These are phyloP conservation scores for Citrus reticulata DNA, from an alignment of 345 rosid genomes.

Conservation along the genomic window DNA sequence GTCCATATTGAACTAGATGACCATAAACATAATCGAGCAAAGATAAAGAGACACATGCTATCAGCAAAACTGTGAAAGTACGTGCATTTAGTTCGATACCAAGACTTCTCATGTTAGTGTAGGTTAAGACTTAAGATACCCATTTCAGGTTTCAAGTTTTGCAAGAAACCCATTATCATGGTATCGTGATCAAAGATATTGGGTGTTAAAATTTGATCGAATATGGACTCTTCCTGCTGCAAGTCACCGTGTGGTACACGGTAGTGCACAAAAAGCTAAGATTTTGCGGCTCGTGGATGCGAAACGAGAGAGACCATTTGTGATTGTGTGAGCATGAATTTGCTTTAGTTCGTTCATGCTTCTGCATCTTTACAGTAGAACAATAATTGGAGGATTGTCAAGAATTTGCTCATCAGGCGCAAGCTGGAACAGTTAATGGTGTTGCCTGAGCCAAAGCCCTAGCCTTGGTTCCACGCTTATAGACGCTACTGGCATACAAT, in stretches of 20 bases:
- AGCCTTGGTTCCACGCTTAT: not conserved
- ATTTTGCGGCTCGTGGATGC: slow-evolving; percentile 27
- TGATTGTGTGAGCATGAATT: slow-evolving; percentile 29
- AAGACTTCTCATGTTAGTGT: slow-evolving; percentile 15
- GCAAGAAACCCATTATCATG: slow-evolving; percentile 30
- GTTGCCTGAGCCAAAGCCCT: not conserved
- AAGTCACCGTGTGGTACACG: slow-evolving; percentile 14
- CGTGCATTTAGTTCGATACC: slow-evolving; percentile 22
- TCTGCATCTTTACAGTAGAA: slow-evolving; percentile 22
- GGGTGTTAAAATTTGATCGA: slow-evolving; percentile 22
- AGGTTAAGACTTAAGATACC: slow-evolving; percentile 19
- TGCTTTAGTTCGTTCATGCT: slow-evolving; percentile 21
- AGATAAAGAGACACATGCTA: slow-evolving; percentile 14
- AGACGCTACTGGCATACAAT: not conserved
- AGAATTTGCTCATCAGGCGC: not conserved
- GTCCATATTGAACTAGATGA: slow-evolving; percentile 25
- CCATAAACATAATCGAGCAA: slow-evolving; percentile 21
- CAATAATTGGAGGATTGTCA: slow-evolving; percentile 9
- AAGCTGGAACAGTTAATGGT: not conserved
- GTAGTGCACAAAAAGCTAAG: slow-evolving; percentile 23
- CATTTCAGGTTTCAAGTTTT: slow-evolving; percentile 10
- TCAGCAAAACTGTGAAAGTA: slow-evolving; percentile 23
- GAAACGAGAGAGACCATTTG: slow-evolving; percentile 18
- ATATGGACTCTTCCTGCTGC: slow-evolving; percentile 18
- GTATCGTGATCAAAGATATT: slow-evolving; percentile 22